These are phyloP conservation scores for Flaveria linearis DNA, from an alignment of 129 eudicot species.

Conservation along the genomic window DNA sequence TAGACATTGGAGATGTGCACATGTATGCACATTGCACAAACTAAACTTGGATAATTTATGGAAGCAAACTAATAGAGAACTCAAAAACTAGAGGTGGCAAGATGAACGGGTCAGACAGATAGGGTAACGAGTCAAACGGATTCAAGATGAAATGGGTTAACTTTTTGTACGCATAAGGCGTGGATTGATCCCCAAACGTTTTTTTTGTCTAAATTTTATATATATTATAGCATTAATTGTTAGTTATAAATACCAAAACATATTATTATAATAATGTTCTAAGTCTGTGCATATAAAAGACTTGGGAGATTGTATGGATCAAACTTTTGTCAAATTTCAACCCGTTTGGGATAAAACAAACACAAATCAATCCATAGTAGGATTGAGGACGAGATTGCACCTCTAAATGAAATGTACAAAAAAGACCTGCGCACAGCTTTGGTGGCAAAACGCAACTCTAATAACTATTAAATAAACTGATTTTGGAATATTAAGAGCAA, in stretches of 20 bases:
- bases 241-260: not conserved
- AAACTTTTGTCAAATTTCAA: not conserved
- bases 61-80: slow-evolving; percentile 5
- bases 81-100: not conserved
- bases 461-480: not conserved
- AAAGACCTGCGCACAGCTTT: not conserved
- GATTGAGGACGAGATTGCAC: not conserved
- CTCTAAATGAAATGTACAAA: not conserved
- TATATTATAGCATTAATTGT: not conserved
- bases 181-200: not conserved
- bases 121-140: not conserved
- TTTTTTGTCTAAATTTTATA: slow-evolving; percentile 9
- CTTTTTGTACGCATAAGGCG: not conserved
- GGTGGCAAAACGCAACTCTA: not conserved
- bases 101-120: not conserved
- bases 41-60: not conserved
- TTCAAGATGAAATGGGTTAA: slow-evolving; percentile 1
- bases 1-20: not conserved
- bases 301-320: not conserved
- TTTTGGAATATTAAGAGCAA: slow-evolving; percentile 1
- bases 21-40: not conserved
- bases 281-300: not conserved
- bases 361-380: not conserved
- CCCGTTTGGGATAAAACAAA: not conserved
- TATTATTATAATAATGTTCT: not conserved